Conservation (phyloP, 140 eudicot genomes). For the Anethum foeniculum region DNA sequence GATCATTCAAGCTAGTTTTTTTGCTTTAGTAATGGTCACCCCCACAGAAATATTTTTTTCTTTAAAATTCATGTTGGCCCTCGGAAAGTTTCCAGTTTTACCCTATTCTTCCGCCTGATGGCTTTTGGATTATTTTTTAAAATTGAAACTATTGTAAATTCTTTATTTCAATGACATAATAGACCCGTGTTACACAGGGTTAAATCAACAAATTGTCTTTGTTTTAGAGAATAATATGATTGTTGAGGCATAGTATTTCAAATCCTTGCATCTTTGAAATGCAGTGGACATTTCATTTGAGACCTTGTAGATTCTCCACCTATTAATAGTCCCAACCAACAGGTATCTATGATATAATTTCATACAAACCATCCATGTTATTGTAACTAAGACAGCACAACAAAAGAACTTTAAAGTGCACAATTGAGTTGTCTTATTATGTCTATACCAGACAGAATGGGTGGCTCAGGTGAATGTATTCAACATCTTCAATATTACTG, state of each 20-base stretch:
- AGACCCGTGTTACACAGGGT: background rate
- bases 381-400: background rate
- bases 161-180: background rate
- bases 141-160: background rate
- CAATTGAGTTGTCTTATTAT: background rate
- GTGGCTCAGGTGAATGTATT: background rate
- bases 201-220: background rate
- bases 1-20: background rate
- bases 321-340: background rate
- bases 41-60: background rate
- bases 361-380: background rate
- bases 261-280: background rate
- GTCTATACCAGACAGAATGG: background rate
- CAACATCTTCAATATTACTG: background rate
- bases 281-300: background rate
- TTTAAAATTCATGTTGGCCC: background rate
- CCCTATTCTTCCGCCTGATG: background rate
- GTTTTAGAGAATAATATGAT: background rate
- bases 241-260: background rate
- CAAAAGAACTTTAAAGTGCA: background rate
- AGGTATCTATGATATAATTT: background rate
- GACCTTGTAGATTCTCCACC: too few species aligned
- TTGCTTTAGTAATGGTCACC: background rate
- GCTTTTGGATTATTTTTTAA: background rate
- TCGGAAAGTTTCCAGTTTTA: background rate